phyloP scores from a whole-genome alignment of 129 eudicot genomes.

The Pittosporum tobira region DNA sequence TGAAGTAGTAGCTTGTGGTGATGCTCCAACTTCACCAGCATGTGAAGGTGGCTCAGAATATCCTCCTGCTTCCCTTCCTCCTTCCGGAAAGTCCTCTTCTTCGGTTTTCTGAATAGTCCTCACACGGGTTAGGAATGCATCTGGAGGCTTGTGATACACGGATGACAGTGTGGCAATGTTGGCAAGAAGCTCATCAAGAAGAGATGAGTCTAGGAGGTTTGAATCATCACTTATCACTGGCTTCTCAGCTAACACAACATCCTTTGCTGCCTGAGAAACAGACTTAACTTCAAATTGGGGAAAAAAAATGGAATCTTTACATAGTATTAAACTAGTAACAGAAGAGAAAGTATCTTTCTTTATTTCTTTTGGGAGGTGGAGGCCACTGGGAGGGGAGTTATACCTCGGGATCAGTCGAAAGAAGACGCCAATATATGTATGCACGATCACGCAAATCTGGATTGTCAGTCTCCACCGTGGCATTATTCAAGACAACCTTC shows the following conservation, averaged over 20 bases:
- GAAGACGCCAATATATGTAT: constrained; percentile 97
- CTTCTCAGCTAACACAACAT: constrained; percentile 91
- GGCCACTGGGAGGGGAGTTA: neutral
- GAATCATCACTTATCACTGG: constrained; percentile 96
- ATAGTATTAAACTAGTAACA: neutral
- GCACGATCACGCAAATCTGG: constrained; percentile 96
- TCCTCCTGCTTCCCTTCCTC: constrained; percentile 67
- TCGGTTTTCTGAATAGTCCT: constrained; percentile 67
- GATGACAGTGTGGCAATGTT: constrained; percentile 90
- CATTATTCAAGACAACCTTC: constrained; percentile 91
- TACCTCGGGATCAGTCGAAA: constrained; percentile 97
- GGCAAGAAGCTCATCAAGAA: constrained; percentile 87
- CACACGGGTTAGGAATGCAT: constrained; percentile 86
- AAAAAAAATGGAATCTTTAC: neutral
- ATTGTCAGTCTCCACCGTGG: constrained; percentile 97
- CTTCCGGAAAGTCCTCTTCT: constrained; percentile 86
- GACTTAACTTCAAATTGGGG: neutral
- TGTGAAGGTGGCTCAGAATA: constrained; percentile 66
- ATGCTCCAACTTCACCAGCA: constrained; percentile 41
- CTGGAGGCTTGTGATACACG: constrained; percentile 95
- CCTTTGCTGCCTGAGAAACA: constrained; percentile 78
- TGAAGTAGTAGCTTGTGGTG: constrained; percentile 48
- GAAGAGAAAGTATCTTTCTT: neutral
- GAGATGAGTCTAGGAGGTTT: constrained; percentile 81
- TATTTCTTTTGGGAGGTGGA: neutral